Conservation (phyloP, 768 basidiomycete species). For the Candolleomyces eurysporus region DNA sequence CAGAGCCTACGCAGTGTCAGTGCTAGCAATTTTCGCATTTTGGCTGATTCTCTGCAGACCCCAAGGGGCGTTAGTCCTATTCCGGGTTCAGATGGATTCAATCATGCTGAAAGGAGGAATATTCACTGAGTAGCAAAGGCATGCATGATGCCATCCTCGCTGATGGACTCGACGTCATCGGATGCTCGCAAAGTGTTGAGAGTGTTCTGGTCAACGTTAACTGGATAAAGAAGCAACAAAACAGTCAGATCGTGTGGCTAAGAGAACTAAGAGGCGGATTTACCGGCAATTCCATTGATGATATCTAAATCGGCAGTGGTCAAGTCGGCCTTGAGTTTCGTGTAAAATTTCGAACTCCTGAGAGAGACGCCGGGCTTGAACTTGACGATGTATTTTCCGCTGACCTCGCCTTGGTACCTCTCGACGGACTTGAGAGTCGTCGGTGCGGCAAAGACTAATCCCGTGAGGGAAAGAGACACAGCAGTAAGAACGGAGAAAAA, state of each 20-base stretch:
- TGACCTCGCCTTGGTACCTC: conserved; percentile 9
- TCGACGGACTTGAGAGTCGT: conserved; percentile 11
- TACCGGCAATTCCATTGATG: conserved; percentile 15
- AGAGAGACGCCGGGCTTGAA: conserved; percentile 10
- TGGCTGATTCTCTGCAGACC: conserved; percentile 28
- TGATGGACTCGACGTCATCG: conserved; percentile 20
- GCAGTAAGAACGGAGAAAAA: conserved; percentile 6
- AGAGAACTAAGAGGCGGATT: neutral
- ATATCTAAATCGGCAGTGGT: conserved; percentile 8
- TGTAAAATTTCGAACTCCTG: neutral
- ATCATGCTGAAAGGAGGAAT: neutral
- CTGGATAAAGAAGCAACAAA: conserved; percentile 3
- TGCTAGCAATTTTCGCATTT: conserved; percentile 13
- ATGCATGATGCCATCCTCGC: conserved; percentile 27
- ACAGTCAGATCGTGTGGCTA: neutral
- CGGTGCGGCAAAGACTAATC: conserved; percentile 5
- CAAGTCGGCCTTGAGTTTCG: neutral
- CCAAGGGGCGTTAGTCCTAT: conserved; percentile 33
- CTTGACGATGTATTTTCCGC: conserved; percentile 13
- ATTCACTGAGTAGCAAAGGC: conserved; percentile 20
- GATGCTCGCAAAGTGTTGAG: conserved; percentile 19
- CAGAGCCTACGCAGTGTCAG: conserved; percentile 5
- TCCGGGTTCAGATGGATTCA: neutral
- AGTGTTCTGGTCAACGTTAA: conserved; percentile 14
- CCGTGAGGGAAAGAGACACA: conserved; percentile 4